Evolutionary conservation across 345 rosid genomes (phyloP), one percentile per base, ranked within the genome.

Genomic region (Physaria fendleri): DNA sequence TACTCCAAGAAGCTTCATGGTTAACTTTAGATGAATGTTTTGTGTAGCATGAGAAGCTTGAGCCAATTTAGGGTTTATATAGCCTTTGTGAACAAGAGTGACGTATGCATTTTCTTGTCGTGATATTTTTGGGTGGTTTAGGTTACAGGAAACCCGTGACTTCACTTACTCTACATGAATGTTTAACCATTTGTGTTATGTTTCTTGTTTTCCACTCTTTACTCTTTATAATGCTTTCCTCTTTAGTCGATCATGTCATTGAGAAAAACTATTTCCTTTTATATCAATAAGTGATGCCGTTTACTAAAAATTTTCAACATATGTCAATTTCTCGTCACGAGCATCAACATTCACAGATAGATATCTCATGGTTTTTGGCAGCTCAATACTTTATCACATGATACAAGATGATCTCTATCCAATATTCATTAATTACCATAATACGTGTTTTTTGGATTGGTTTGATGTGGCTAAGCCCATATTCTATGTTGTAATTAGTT

Each of bases 61-160:
- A 8, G 56, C 64, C 24, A 18, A 29, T 28, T 27, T 56, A 46
- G 56, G 71, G 71, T 66, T 56, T 66, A 56, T 66, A 66, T 66
- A 66, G 64, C 63, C 7, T 35, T 24, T 55, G 55, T 46, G 11
- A 40, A 22, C 24, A 51, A 40, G 43, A 51, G 34, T 30, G 28
- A 17, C 29, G 15, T 46, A 46, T 65, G 48, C 17, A 30, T 18
- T 30, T 37, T 17, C 49, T 27, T 56, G 4, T 28, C 39, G 5
- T 41, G 43, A 17, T 46, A 29, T 23, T 49, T 49, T 41, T 49
- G 30, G 20, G 72, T 59, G 66, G 47, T 52, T 42, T 40, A 24
- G 11, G 11, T 42, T 39, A 59, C 40, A 59, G 50, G 34, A 51
- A 23, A 13, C 66, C 43, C 47, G 62, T 59, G 59, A 17, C 15